A percentile compares a stretch with the other conserved stretches of the same genome.
Evolutionary conservation across 208 protist species (phyloP).

Genomic region (Acanthamoeba royreba): DNA sequence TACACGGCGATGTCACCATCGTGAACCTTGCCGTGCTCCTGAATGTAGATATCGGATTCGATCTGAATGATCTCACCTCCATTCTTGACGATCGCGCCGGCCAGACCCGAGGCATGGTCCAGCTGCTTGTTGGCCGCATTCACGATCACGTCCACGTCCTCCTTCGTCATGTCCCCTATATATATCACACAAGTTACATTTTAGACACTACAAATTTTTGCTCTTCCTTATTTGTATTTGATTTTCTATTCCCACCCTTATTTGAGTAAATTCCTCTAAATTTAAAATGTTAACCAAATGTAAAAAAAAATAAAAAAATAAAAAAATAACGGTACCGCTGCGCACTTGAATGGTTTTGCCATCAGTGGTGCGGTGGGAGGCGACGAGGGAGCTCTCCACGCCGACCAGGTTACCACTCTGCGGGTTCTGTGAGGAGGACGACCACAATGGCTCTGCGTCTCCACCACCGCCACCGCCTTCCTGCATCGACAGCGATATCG

Average conservation of each 20-base stretch:
- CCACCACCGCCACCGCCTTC: background rate
- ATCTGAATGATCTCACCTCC: slow-evolving; percentile 32
- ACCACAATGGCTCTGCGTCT: background rate
- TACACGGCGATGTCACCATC: slow-evolving; percentile 20
- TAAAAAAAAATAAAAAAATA: background rate
- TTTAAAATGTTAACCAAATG: background rate
- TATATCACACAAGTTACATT: background rate
- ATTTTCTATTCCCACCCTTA: no score
- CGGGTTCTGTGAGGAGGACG: slow-evolving; percentile 1
- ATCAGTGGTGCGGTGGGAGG: background rate
- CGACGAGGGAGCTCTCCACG: background rate
- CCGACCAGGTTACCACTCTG: background rate
- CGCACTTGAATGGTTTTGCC: background rate
- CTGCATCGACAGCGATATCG: slow-evolving; percentile 1
- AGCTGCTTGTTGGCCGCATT: slow-evolving; percentile 36
- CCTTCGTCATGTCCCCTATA: slow-evolving; percentile 20
- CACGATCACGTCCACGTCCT: background rate
- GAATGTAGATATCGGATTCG: slow-evolving; percentile 15
- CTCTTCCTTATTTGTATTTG: background rate
- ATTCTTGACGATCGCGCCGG: slow-evolving; percentile 16
- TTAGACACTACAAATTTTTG: background rate
- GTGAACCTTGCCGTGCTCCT: background rate
- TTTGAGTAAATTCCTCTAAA: background rate
- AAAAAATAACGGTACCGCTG: background rate
- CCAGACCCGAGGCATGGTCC: slow-evolving; percentile 6